Evolutionary conservation across 768 basidiomycete genomes (phyloP).

Genomic region (Asterophora lycoperdoides): DNA sequence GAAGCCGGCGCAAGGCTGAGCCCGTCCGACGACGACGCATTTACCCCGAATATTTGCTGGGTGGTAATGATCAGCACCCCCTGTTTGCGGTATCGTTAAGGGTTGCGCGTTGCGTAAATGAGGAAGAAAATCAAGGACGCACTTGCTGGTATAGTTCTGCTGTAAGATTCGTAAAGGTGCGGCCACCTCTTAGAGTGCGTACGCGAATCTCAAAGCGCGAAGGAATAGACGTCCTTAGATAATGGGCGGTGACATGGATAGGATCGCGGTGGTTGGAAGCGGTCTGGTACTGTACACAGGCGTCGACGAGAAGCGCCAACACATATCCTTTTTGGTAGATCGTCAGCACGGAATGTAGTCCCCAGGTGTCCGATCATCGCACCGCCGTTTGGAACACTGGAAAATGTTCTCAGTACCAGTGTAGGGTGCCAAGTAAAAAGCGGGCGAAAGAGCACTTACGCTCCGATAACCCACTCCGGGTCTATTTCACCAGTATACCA

Average conservation of each 20-base stretch:
- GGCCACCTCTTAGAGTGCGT: constrained; percentile 43
- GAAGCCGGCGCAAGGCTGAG: constrained; percentile 47
- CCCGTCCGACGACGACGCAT: constrained; percentile 27
- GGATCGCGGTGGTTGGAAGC: constrained; percentile 44
- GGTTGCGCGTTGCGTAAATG: not conserved
- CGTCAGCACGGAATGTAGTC: not conserved
- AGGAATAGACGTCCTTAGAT: constrained; percentile 39
- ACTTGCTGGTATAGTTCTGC: constrained; percentile 61
- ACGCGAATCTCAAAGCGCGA: constrained; percentile 46
- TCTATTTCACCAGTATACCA: constrained; percentile 39
- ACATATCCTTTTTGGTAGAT: constrained; percentile 44
- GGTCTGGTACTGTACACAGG: constrained; percentile 49
- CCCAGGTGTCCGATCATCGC: not conserved
- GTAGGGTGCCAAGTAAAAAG: constrained; percentile 9
- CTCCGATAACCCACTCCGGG: constrained; percentile 40
- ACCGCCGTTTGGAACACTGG: constrained; percentile 56
- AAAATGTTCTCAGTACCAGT: not conserved
- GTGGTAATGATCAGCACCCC: constrained; percentile 41
- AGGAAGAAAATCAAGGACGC: not conserved
- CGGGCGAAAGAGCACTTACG: constrained; percentile 31
- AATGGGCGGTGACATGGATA: constrained; percentile 59
- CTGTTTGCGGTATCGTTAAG: constrained; percentile 25
- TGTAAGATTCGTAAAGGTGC: constrained; percentile 50
- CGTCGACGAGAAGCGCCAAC: constrained; percentile 49
- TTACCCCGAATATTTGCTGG: constrained; percentile 54